A percentile compares a stretch with the other conserved stretches of the same genome.
Evolutionary conservation across 1,284 basidiomycete genomes (phyloP).

Genomic region (Ustilago tritici): DNA sequence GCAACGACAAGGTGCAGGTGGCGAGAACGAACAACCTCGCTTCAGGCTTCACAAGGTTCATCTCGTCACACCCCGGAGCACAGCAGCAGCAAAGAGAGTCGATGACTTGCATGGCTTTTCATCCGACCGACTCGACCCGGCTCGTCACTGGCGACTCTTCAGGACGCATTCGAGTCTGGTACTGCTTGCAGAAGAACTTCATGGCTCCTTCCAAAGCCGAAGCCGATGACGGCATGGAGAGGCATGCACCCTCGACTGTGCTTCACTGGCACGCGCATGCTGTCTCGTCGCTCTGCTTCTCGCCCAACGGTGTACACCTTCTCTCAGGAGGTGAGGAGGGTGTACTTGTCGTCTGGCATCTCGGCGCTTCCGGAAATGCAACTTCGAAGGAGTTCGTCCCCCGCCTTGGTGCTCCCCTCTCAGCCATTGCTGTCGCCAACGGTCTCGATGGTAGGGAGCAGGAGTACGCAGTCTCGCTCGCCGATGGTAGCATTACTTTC

Average conservation of each 20-base stretch:
- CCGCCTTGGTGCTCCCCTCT: conserved; percentile 85
- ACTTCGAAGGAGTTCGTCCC: conserved; percentile 78
- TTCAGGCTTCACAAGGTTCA: conserved; percentile 81
- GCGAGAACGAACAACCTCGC: conserved; percentile 52
- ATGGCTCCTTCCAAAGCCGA: conserved; percentile 51
- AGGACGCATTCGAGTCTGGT: conserved; percentile 90
- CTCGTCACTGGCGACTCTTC: conserved; percentile 92
- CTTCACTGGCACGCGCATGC: conserved; percentile 98
- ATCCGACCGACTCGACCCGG: conserved; percentile 84
- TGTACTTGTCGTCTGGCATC: conserved; percentile 89
- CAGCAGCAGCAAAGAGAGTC: conserved; percentile 31
- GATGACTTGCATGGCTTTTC: conserved; percentile 88
- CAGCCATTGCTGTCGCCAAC: conserved; percentile 76
- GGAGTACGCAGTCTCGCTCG: conserved; percentile 85
- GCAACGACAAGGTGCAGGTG: conserved; percentile 85
- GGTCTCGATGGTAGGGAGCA: conserved; percentile 75
- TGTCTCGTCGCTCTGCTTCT: conserved; percentile 89
- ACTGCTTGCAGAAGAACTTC: conserved; percentile 75
- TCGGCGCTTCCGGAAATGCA: conserved; percentile 72
- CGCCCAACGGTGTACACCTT: conserved; percentile 89
- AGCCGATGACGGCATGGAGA: conserved; percentile 38
- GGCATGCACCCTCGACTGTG: conserved; percentile 79
- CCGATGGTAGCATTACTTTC: conserved; percentile 85
- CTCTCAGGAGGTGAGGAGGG: conserved; percentile 95
- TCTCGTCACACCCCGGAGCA: conserved; percentile 69